Conservation (phyloP, 2,329 filamentous ascomycete species). For the Meredithiella fracta region DNA sequence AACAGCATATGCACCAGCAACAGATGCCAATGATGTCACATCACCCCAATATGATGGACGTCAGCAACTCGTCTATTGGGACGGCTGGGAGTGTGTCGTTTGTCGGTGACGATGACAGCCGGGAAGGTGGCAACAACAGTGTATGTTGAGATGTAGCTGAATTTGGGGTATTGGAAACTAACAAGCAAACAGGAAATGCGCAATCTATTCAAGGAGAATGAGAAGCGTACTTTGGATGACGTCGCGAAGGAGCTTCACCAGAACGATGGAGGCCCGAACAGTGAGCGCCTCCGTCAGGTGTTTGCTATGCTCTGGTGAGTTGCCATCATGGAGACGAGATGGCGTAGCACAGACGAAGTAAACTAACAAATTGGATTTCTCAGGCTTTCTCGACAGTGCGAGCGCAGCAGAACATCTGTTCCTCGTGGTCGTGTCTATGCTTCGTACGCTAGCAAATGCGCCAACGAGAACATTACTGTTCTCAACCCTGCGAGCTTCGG, state of each 20-base stretch:
- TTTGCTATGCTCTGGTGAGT: constrained; percentile 79
- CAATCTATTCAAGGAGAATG: constrained; percentile 54
- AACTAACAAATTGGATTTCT: constrained; percentile 14
- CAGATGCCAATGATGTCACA: constrained; percentile 30
- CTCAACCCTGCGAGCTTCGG: constrained; percentile 95
- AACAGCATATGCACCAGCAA: constrained; percentile 19
- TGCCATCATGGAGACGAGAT: constrained; percentile 2
- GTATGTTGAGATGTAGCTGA: not conserved
- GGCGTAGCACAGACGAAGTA: not conserved
- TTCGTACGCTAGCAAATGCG: constrained; percentile 84
- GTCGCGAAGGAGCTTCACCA: constrained; percentile 61
- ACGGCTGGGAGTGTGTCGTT: constrained; percentile 8
- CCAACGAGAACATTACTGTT: constrained; percentile 82
- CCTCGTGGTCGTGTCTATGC: constrained; percentile 87
- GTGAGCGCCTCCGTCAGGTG: constrained; percentile 67
- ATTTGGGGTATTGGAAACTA: not conserved
- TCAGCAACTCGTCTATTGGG: constrained; percentile 6
- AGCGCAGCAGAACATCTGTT: constrained; percentile 66
- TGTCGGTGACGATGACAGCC: constrained; percentile 9
- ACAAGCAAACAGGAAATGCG: constrained; percentile 41
- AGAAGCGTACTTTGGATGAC: constrained; percentile 49
- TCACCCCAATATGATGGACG: constrained; percentile 23
- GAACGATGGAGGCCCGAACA: constrained; percentile 64
- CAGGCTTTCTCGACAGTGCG: constrained; percentile 60
- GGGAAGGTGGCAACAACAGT: constrained; percentile 9